phyloP scores from a whole-genome alignment of 352 stramenopile genomes.

The Globisporangium spinosum region DNA sequence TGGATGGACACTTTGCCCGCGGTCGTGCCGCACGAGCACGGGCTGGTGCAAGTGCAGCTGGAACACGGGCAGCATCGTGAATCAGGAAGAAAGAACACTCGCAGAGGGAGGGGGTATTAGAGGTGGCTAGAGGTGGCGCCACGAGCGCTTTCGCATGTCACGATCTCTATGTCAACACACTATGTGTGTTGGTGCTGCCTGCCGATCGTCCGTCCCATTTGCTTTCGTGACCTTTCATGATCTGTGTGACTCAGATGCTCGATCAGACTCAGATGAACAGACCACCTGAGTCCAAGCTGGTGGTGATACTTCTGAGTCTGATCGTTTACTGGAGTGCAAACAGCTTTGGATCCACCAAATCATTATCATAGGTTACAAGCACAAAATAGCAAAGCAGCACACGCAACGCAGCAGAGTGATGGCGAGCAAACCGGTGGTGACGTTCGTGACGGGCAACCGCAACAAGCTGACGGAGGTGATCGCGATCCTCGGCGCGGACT shows the following conservation, averaged over 20 bases:
- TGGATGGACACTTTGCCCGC: slow-evolving; percentile 92
- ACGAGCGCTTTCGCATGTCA: too few species aligned
- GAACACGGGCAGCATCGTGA: slow-evolving; percentile 70
- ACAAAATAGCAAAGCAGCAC: neutral
- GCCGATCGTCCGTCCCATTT: neutral
- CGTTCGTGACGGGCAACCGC: slow-evolving; percentile 84
- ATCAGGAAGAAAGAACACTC: neutral
- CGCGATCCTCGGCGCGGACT: slow-evolving; percentile 77
- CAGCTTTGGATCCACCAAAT: neutral
- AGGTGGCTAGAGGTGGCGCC: neutral
- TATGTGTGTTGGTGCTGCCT: too few species aligned
- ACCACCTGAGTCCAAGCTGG: neutral
- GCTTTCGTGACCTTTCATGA: slow-evolving; percentile 15
- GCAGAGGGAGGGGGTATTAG: neutral
- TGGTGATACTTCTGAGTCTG: neutral
- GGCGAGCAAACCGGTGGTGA: slow-evolving; percentile 31
- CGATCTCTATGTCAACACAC: neutral
- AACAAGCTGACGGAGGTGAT: slow-evolving; percentile 85
- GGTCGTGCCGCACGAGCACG: slow-evolving; percentile 78
- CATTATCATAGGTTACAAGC: neutral
- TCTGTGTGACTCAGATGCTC: neutral
- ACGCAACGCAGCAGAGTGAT: slow-evolving; percentile 3
- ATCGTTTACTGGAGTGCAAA: neutral
- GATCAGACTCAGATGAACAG: neutral
- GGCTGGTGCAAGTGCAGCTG: slow-evolving; percentile 80